phyloP scores from a whole-genome alignment of 192 early-diverging fungal genomes.

The Rhizoclosmatium globosum region DNA sequence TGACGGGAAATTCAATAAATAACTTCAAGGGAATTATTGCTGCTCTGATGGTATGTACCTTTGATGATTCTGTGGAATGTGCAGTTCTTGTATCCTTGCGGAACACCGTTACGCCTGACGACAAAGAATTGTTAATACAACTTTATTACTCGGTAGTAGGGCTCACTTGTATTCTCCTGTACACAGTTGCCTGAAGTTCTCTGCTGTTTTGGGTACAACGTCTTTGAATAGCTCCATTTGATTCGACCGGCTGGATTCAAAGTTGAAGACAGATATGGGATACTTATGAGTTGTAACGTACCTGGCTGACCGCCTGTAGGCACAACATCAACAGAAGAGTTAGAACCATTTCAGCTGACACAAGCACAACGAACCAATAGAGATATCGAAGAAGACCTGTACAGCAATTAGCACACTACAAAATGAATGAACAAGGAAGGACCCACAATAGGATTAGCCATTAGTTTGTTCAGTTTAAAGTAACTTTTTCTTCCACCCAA shows the following conservation, averaged over 20 bases:
- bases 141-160: background rate
- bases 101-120: constrained; percentile 72
- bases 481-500: background rate
- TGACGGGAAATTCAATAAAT: background rate
- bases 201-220: constrained; percentile 89
- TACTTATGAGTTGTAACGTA: background rate
- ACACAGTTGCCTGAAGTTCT: constrained; percentile 96
- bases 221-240: constrained; percentile 76
- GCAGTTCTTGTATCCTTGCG: constrained; percentile 86
- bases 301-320: constrained; percentile 50
- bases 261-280: background rate
- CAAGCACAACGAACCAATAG: constrained; percentile 64
- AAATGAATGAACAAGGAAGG: background rate
- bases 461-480: background rate
- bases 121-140: background rate
- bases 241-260: constrained; percentile 51
- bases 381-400: constrained; percentile 79
- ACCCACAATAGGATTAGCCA: constrained; percentile 22
- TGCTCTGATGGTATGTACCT: constrained; percentile 54
- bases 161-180: constrained; percentile 81
- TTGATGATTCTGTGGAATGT: constrained; percentile 72
- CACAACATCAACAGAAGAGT: background rate
- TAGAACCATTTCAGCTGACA: background rate
- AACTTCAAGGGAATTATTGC: constrained; percentile 58
- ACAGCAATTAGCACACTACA: background rate